phyloP scores from a whole-genome alignment of 2,329 filamentous ascomycete genomes.

The Cladosporium sp. region DNA sequence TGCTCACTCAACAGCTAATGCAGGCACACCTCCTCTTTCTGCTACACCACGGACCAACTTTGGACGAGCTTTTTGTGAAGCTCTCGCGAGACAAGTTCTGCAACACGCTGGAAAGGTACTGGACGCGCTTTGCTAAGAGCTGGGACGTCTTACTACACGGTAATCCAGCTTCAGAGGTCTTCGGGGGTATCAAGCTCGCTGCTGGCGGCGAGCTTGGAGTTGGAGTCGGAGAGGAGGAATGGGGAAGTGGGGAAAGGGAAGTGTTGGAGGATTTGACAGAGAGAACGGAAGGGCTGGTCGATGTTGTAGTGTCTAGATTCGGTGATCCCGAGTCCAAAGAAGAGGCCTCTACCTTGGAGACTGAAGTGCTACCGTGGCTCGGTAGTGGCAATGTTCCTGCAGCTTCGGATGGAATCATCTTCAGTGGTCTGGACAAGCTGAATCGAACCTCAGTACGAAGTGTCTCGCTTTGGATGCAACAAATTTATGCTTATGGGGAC shows the following conservation, averaged over 20 bases:
- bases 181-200: slow-evolving; percentile 80
- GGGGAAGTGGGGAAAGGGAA: slow-evolving; percentile 87
- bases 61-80: slow-evolving; percentile 66
- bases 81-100: slow-evolving; percentile 66
- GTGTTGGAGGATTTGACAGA: slow-evolving; percentile 84
- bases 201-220: slow-evolving; percentile 87
- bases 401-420: slow-evolving; percentile 78
- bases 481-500: slow-evolving; percentile 78
- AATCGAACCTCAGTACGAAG: slow-evolving; percentile 67
- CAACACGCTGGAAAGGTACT: slow-evolving; percentile 70
- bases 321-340: slow-evolving; percentile 51
- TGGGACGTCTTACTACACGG: slow-evolving; percentile 92
- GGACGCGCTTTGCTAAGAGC: slow-evolving; percentile 61
- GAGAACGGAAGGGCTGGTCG: slow-evolving; percentile 77
- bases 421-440: slow-evolving; percentile 73
- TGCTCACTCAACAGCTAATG: slow-evolving; percentile 75
- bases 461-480: slow-evolving; percentile 81
- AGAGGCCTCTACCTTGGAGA: slow-evolving; percentile 20
- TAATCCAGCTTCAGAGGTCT: slow-evolving; percentile 76
- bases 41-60: slow-evolving; percentile 75
- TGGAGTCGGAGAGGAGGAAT: slow-evolving; percentile 91
- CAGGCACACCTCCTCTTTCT: slow-evolving; percentile 81
- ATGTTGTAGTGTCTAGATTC: slow-evolving; percentile 83
- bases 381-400: slow-evolving; percentile 65
- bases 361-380: slow-evolving; percentile 59